phyloP scores from a whole-genome alignment of 2,329 filamentous ascomycete species.

The Colletotrichum godetiae region DNA sequence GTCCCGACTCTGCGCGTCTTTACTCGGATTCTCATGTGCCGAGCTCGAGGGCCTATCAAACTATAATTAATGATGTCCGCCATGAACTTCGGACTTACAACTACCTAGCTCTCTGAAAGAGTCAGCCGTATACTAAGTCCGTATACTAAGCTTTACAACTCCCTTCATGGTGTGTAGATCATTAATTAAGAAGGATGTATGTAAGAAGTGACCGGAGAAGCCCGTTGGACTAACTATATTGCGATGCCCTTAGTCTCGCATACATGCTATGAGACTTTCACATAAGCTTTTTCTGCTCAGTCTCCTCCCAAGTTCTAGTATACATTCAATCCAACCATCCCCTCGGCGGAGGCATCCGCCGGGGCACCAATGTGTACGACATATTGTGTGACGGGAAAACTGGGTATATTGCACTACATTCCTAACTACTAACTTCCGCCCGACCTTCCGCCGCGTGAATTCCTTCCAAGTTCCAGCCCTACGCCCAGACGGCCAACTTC shows the following conservation, averaged over 20 bases:
- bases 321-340: no score
- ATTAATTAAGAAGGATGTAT: not conserved
- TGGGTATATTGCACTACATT: not conserved
- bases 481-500: not conserved
- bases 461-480: not conserved
- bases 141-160: not conserved
- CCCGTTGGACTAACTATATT: not conserved
- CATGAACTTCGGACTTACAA: no score
- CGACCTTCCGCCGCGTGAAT: not conserved
- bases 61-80: not conserved
- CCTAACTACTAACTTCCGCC: not conserved
- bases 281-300: not conserved
- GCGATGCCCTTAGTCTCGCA: not conserved
- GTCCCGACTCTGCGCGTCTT: no score
- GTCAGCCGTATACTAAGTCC: not conserved
- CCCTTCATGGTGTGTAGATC: not conserved
- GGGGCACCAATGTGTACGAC: no score
- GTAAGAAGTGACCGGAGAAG: not conserved
- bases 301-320: not conserved
- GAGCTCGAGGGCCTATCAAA: not conserved
- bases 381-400: no score
- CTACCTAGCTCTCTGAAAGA: no score
- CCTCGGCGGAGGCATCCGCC: no score
- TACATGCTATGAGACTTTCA: not conserved
- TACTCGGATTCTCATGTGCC: no score